Base-by-base conservation (phyloP, 1,284 basidiomycete genomes). In the Boletus mariae region DNA sequence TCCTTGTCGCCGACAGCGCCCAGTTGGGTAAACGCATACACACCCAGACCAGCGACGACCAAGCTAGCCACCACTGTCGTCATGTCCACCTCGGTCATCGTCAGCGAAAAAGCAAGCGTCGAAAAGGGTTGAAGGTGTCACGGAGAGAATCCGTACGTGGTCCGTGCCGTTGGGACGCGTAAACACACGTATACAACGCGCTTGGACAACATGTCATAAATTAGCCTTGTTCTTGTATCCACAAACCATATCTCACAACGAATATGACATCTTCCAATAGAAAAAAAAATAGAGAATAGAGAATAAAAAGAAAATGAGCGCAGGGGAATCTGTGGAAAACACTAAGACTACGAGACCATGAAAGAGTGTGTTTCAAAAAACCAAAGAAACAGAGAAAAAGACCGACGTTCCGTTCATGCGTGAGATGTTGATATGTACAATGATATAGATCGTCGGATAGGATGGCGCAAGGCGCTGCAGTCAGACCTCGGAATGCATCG, bases 151-250 rank as follows among this genome's bases (percentile, higher is more conserved):
- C 31, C 31, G 31, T 11, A 20, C 20, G 9, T 29, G 28, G 8
- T 29, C 28, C 37, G 37, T n/a, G 4, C 17, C 9, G 13, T 32
- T 20, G 7, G 31, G 32, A 34, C 42, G 26, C 42, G 49, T 50
- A 49, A 67, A 68, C 47, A 65, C 1, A 44, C 8, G 29, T 51
- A 64, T 46, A 67, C 60, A 65, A 58, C 57, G 48, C 59, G 59
- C 29, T 38, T 1, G 4, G 17, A 10, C 31, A 12, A 31, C 29
- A 10, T 10, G 15, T 28, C 13, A 49, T 49, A 50, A 50, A 50
- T 50, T 46, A 50, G n/a, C 35, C 31, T 35, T 35, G 15, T n/a
- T n/a, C 13, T n/a, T 20, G 20, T 20, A 20, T 20, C 20, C 20
- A 20, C 20, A 20, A 20, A 20, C 20, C 20, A 20, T 20, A 38